Evolutionary conservation across 2,329 filamentous ascomycete species (phyloP), one percentile per base, ranked within the genome.

Genomic region (Plenodomus biglobosus): DNA sequence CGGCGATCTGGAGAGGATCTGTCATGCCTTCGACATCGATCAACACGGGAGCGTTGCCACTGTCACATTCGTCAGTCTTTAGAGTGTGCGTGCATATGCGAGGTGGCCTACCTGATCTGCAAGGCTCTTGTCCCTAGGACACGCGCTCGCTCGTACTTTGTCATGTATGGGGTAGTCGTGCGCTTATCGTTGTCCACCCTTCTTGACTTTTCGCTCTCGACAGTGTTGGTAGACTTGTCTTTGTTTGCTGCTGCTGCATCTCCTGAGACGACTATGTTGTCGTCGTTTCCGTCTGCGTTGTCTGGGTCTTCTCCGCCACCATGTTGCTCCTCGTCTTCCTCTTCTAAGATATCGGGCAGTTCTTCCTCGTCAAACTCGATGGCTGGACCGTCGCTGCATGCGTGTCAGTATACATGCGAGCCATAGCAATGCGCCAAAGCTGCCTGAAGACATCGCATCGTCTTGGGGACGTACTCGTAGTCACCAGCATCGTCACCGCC

Each of bases 11-110:
- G 46, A 99, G 79, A 38, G 94, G 94, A 77, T 99, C 94, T 42
- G 94, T 97, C 80, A 97, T 92, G 67, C 94, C 94, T 74, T 97
- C 94, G 27, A 96, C 83, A 70, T 99, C 94, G 43, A 99, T 94
- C 38, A 99, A 81, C 22, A 97, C 92, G 2, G 94, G 94, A 50
- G 94, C 94, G 73, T 97, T 97, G 86, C 96, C 95, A 77, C 94
- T 95, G 61, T 47, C 37, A 36, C 30, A 6, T 15, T 18, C 40
- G 49, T 69, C 47, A 68, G 62, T 51, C 34, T 42, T 8, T 10
- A 19, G 5, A 20, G 15, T 30, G 21, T 8, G 18, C 1, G 8
- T 15, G 11, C 15, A n/a, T 35, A 16, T 17, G 19, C 22, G 19
- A 3, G 3, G 27, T 32, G 2, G 1, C 8, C 38, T 74, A 95